Percentiles rank a stretch among this genome's conserved stretches.
Conservation (phyloP, 345 rosid species). For the Eucalyptus globulus region DNA sequence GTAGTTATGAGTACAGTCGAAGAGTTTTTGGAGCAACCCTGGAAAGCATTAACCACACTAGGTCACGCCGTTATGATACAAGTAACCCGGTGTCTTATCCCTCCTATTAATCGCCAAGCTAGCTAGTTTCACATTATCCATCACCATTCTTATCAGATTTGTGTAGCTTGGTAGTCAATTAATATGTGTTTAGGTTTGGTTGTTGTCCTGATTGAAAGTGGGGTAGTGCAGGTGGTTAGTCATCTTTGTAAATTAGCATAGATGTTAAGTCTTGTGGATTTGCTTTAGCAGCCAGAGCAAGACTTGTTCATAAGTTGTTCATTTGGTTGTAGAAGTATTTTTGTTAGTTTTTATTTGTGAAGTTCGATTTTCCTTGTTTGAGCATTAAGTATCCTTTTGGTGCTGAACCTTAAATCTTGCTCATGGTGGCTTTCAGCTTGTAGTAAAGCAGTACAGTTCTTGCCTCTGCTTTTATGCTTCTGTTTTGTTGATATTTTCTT, state of each 20-base stretch:
- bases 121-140: background rate
- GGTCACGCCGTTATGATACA: conserved; percentile 40
- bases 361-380: background rate
- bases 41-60: conserved; percentile 42
- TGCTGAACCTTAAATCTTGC: background rate
- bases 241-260: background rate
- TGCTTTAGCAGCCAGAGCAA: background rate
- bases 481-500: background rate
- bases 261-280: background rate
- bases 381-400: background rate
- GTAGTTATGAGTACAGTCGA: conserved; percentile 46
- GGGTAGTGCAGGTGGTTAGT: background rate
- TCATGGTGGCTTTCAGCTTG: background rate
- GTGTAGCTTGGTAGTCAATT: background rate
- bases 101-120: conserved; percentile 4
- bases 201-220: background rate
- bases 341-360: background rate
- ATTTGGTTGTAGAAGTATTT: background rate
- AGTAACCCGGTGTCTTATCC: conserved; percentile 21
- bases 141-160: background rate
- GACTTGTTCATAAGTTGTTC: background rate
- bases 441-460: background rate
- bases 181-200: background rate
- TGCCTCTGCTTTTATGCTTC: background rate
- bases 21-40: conserved; percentile 45